These are phyloP conservation scores for Metschnikowia dekortorum DNA, from an alignment of 805 yeast species.

Conservation along the genomic window DNA sequence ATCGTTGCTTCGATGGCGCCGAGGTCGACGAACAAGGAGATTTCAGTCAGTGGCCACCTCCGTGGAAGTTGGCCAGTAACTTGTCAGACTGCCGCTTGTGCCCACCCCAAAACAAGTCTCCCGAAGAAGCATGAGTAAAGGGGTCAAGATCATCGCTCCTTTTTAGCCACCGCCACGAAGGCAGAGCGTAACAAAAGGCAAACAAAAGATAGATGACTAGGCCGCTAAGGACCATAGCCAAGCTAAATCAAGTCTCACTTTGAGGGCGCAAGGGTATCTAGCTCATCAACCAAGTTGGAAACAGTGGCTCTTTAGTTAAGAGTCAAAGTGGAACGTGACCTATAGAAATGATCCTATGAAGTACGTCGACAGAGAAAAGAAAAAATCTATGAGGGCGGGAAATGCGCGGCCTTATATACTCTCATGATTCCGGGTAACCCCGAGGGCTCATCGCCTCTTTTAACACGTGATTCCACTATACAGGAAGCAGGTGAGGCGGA, in stretches of 20 bases:
- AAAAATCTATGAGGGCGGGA: constrained; percentile 19
- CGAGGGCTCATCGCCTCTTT: background rate
- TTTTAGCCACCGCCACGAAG: constrained; percentile 22
- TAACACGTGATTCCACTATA: background rate
- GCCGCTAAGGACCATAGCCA: constrained; percentile 85
- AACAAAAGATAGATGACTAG: constrained; percentile 67
- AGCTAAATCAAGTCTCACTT: constrained; percentile 78
- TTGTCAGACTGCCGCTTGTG: constrained; percentile 99
- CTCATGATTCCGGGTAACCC: constrained; percentile 10
- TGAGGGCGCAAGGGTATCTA: constrained; percentile 82
- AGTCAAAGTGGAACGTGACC: constrained; percentile 80
- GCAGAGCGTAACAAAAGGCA: constrained; percentile 39
- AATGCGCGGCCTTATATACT: constrained; percentile 11
- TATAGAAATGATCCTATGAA: constrained; percentile 99
- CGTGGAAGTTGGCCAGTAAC: constrained; percentile 40
- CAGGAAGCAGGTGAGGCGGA: too few species aligned
- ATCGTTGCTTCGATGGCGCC: background rate
- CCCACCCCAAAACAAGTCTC: constrained; percentile 88
- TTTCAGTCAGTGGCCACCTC: constrained; percentile 2
- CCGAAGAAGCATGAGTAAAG: constrained; percentile 76
- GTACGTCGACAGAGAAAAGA: constrained; percentile 89
- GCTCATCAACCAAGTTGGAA: constrained; percentile 99
- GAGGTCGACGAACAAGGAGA: constrained; percentile 5
- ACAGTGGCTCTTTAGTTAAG: constrained; percentile 98
- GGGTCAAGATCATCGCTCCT: constrained; percentile 99